Evolutionary conservation across 2,329 filamentous ascomycete genomes (phyloP).

Genomic region (Xylaria sp.): DNA sequence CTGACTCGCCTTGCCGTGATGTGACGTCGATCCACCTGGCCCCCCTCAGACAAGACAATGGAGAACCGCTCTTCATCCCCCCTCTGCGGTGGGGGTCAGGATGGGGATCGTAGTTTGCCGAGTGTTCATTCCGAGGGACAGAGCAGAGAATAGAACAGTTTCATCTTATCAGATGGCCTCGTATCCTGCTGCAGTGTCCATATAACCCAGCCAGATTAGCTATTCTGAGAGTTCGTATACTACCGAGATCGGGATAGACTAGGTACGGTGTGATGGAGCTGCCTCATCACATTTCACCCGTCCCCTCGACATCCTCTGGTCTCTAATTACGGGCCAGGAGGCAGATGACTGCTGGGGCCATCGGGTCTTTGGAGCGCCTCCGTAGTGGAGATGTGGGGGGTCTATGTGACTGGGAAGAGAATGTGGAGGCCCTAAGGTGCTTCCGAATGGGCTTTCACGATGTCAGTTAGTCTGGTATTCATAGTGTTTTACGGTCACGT

Average conservation of each 20-base stretch:
- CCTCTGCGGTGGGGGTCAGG: slow-evolving; percentile 30
- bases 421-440: slow-evolving; percentile 28
- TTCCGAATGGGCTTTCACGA: slow-evolving; percentile 26
- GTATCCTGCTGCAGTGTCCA: slow-evolving; percentile 1
- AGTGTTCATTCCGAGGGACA: background rate
- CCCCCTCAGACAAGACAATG: slow-evolving; percentile 20
- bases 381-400: slow-evolving; percentile 33
- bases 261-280: slow-evolving; percentile 19
- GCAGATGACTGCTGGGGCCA: slow-evolving; percentile 22
- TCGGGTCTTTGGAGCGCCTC: slow-evolving; percentile 7
- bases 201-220: background rate
- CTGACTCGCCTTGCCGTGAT: slow-evolving; percentile 14
- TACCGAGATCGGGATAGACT: slow-evolving; percentile 29
- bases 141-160: background rate
- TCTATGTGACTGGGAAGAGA: slow-evolving; percentile 11
- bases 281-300: slow-evolving; percentile 8
- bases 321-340: slow-evolving; percentile 2
- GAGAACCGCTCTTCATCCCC: slow-evolving; percentile 2
- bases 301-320: slow-evolving; percentile 6
- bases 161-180: background rate
- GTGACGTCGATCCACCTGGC: slow-evolving; percentile 24
- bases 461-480: slow-evolving; percentile 3
- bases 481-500: background rate
- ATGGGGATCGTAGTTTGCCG: slow-evolving; percentile 5
- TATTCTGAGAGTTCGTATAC: background rate